These are phyloP conservation scores for Dentipellis fragilis DNA, from an alignment of 768 basidiomycete genomes.

Conservation along the genomic window DNA sequence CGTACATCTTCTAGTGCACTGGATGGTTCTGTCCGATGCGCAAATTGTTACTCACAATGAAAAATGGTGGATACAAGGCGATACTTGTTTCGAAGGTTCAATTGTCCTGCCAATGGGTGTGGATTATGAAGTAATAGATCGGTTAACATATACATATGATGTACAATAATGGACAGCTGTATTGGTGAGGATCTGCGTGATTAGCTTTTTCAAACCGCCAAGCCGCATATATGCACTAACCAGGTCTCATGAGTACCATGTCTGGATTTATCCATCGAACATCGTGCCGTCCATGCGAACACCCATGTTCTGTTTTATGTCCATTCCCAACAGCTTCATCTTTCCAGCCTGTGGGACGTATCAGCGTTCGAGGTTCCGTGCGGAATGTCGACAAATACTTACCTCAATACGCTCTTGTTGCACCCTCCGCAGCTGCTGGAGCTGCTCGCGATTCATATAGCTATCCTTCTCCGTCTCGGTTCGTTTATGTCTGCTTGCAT, in stretches of 20 bases:
- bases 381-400: not conserved
- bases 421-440: conserved; percentile 71
- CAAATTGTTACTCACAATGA: too few species aligned
- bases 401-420: conserved; percentile 83
- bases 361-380: not conserved
- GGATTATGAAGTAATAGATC: too few species aligned
- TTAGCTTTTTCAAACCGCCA: not conserved
- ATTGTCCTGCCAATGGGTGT: too few species aligned
- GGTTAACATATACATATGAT: too few species aligned
- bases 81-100: too few species aligned
- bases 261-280: conserved; percentile 34
- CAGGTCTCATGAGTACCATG: not conserved
- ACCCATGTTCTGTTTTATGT: conserved; percentile 74
- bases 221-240: not conserved
- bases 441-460: conserved; percentile 68
- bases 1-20: too few species aligned
- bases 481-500: conserved; percentile 63
- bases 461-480: conserved; percentile 56
- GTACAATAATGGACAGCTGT: too few species aligned
- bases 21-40: too few species aligned
- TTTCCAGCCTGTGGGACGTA: conserved; percentile 48
- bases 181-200: too few species aligned
- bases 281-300: conserved; percentile 74
- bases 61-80: too few species aligned
- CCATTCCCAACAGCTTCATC: conserved; percentile 85